Conservation (phyloP, 179 eudicot genomes). For the Carnegiea gigantea region DNA sequence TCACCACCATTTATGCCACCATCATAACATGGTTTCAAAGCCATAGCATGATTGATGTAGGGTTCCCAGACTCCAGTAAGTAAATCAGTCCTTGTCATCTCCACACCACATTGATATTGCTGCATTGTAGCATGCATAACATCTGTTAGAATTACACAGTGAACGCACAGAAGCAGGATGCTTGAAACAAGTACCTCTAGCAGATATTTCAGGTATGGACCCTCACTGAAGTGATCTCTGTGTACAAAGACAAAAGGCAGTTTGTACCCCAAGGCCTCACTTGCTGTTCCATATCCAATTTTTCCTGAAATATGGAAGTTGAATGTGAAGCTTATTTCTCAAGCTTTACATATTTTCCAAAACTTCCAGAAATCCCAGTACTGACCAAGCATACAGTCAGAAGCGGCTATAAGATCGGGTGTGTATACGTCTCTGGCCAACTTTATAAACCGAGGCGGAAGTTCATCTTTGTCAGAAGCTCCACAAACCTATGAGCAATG, state of each 20-base stretch:
- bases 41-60: constrained; percentile 86
- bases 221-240: constrained; percentile 95
- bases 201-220: constrained; percentile 89
- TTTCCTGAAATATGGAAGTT: constrained; percentile 59
- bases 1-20: constrained; percentile 91
- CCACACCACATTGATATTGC: constrained; percentile 89
- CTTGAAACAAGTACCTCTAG: constrained; percentile 61
- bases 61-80: constrained; percentile 96
- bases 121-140: constrained; percentile 28
- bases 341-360: not conserved
- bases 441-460: constrained; percentile 79
- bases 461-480: constrained; percentile 70
- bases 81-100: constrained; percentile 95
- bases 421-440: constrained; percentile 85
- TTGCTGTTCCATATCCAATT: constrained; percentile 98
- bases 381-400: constrained; percentile 99
- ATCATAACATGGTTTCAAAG: constrained; percentile 88
- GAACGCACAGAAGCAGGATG: constrained; percentile 8
- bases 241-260: constrained; percentile 97
- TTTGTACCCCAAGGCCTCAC: constrained; percentile 96
- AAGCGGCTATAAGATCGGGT: constrained; percentile 96
- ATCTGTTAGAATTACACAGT: not conserved
- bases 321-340: constrained; percentile 12
- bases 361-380: constrained; percentile 20
- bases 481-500: constrained; percentile 73